Conservation (phyloP, 2,329 filamentous ascomycete genomes). For the Harringtonia lauricola region DNA sequence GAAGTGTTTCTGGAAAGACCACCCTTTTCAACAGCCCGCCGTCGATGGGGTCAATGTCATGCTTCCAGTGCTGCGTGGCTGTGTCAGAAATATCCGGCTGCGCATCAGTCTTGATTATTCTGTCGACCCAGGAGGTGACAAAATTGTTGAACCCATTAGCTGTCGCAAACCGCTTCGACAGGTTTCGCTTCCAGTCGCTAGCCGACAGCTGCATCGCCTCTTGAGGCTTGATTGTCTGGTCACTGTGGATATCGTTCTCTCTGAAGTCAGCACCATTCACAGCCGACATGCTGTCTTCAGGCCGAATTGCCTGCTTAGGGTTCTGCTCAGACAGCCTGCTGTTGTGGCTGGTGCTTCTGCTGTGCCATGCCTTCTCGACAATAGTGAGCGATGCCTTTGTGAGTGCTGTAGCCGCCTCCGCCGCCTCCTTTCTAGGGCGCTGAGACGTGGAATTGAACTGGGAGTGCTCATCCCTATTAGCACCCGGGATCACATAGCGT, state of each 20-base stretch:
- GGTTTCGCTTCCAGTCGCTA: not conserved
- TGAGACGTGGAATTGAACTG: too few relatives aligned
- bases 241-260: not conserved
- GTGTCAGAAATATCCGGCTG: not conserved
- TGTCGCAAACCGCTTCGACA: not conserved
- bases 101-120: not conserved
- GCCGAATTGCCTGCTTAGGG: not conserved
- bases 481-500: not conserved
- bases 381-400: not conserved
- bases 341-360: not conserved
- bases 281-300: not conserved
- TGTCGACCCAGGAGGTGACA: not conserved
- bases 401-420: not conserved
- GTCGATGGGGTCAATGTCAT: slow-evolving; percentile 26
- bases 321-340: not conserved
- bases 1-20: slow-evolving; percentile 19
- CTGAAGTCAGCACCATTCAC: too few relatives aligned
- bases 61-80: slow-evolving; percentile 10
- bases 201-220: not conserved
- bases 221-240: not conserved
- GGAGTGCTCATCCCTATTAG: too few relatives aligned
- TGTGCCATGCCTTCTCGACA: not conserved
- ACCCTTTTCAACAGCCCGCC: slow-evolving; percentile 23
- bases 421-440: too few relatives aligned
- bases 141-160: not conserved